Evolutionary conservation across 345 rosid species (phyloP).

Genomic region (Salix arbutifolia): DNA sequence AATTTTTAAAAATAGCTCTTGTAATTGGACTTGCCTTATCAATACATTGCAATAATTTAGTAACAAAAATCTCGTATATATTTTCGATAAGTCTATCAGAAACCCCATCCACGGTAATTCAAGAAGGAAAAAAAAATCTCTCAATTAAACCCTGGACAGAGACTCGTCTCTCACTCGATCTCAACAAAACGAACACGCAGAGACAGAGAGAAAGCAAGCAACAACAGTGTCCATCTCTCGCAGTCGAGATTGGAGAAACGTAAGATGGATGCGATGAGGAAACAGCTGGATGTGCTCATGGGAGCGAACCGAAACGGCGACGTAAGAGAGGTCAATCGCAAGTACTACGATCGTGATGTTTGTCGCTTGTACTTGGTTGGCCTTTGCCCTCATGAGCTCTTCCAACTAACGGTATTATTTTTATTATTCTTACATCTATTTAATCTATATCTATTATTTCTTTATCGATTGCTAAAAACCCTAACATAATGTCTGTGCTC

Average conservation of each 20-base stretch:
- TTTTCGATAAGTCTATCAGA: background rate
- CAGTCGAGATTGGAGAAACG: background rate
- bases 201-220: background rate
- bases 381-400: constrained; percentile 99
- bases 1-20: no score
- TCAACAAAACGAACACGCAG: background rate
- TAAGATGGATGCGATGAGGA: constrained; percentile 94
- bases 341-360: constrained; percentile 97
- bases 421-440: background rate
- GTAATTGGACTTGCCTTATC: no score
- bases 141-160: background rate
- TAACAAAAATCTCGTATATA: no score
- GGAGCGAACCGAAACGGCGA: constrained; percentile 99
- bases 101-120: background rate
- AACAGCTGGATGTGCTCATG: constrained; percentile 98
- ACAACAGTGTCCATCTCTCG: background rate
- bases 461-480: background rate
- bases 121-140: background rate
- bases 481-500: background rate
- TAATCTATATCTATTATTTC: no score
- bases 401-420: constrained; percentile 73
- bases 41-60: no score
- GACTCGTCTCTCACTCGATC: background rate
- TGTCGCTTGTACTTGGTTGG: constrained; percentile 95
- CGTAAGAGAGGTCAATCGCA: constrained; percentile 91